phyloP scores from a whole-genome alignment of 306 rosid species.

The Vigna unguiculata region DNA sequence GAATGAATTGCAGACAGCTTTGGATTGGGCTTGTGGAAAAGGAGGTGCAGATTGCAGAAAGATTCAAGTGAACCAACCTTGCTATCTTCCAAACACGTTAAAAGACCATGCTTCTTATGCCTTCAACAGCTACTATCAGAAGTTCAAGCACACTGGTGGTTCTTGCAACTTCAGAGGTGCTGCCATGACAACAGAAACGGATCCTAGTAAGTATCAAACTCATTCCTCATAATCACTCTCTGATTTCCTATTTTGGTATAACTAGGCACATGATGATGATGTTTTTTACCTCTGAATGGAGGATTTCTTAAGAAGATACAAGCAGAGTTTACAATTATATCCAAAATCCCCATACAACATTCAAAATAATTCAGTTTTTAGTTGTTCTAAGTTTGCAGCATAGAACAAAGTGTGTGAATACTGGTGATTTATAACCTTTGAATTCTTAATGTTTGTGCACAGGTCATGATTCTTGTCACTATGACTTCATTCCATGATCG shows the following conservation, averaged over 20 bases:
- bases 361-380: no score
- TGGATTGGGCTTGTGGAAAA: slow-evolving; percentile 85
- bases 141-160: slow-evolving; percentile 67
- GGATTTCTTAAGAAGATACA: no score
- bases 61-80: slow-evolving; percentile 66
- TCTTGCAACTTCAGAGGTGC: slow-evolving; percentile 80
- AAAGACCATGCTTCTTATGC: slow-evolving; percentile 84
- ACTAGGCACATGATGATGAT: no score
- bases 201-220: slow-evolving; percentile 71
- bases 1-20: slow-evolving; percentile 67
- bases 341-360: no score
- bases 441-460: slow-evolving; percentile 38
- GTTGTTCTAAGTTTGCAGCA: neutral
- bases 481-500: slow-evolving; percentile 57
- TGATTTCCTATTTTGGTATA: neutral
- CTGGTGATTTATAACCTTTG: neutral
- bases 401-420: neutral
- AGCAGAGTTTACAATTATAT: neutral
- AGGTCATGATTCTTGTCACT: slow-evolving; percentile 72
- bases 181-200: slow-evolving; percentile 73
- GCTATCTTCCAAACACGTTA: slow-evolving; percentile 72
- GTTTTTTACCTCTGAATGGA: no score
- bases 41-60: slow-evolving; percentile 83
- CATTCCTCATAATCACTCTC: neutral
- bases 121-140: slow-evolving; percentile 78